A percentile compares a stretch with the other conserved stretches of the same genome.
Evolutionary conservation across 768 basidiomycete species (phyloP).

Genomic region (Termitomyces bulborhizus): DNA sequence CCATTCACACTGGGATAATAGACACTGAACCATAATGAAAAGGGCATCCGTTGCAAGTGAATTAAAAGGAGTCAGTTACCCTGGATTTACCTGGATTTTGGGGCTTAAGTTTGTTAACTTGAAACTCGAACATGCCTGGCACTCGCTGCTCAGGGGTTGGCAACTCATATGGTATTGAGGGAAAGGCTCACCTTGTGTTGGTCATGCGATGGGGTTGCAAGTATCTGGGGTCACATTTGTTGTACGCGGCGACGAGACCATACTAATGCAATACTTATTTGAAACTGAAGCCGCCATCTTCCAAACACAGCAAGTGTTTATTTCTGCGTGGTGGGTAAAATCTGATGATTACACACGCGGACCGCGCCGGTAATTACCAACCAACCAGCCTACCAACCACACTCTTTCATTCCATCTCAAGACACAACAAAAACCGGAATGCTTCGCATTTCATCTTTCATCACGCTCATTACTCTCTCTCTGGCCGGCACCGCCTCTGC

Average conservation of each 20-base stretch:
- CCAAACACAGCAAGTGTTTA: not conserved
- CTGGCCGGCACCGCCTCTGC: slow-evolving; percentile 14
- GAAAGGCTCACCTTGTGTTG: not conserved
- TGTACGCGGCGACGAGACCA: too few relatives aligned
- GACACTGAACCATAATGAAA: not conserved
- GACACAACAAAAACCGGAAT: slow-evolving; percentile 6
- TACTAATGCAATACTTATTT: not conserved
- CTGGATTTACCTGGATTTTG: not conserved
- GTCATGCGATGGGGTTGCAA: too few relatives aligned
- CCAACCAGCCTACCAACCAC: not conserved
- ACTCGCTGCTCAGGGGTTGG: too few relatives aligned
- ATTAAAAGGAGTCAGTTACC: not conserved
- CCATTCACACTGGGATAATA: too few relatives aligned
- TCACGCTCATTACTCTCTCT: slow-evolving; percentile 17
- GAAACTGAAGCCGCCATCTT: not conserved
- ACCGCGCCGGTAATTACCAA: too few relatives aligned
- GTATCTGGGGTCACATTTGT: not conserved
- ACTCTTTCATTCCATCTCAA: not conserved
- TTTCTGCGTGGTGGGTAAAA: too few relatives aligned
- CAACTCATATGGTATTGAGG: not conserved
- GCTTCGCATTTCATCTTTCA: slow-evolving; percentile 9
- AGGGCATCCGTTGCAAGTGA: not conserved
- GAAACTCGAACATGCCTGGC: too few relatives aligned
- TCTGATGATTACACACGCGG: too few relatives aligned
- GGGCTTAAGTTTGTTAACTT: not conserved